Percentiles rank a stretch among this genome's conserved stretches.
Evolutionary conservation across 1,284 basidiomycete genomes (phyloP).

Genomic region (Leccinum griseonigrum): DNA sequence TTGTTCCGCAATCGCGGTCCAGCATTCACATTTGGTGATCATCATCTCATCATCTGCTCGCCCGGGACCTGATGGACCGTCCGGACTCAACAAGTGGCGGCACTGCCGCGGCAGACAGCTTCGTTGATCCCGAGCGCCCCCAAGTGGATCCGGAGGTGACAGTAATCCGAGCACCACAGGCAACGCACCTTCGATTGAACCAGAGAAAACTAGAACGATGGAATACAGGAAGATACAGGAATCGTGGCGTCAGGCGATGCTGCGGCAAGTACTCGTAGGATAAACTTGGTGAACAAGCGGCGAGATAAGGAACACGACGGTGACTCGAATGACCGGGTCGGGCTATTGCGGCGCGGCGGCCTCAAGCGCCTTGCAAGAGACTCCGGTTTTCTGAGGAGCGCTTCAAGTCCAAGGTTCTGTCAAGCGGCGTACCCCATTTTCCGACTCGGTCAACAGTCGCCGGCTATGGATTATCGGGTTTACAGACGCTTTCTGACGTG

Average conservation of each 20-base stretch:
- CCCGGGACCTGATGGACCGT: constrained; percentile 18
- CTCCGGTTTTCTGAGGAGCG: constrained; percentile 23
- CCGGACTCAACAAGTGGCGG: constrained; percentile 25
- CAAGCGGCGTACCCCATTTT: constrained; percentile 12
- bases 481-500: constrained; percentile 14
- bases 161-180: constrained; percentile 8
- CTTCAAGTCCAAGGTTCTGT: too few relatives aligned
- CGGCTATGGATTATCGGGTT: constrained; percentile 15
- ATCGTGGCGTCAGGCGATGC: constrained; percentile 27
- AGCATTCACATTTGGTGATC: constrained; percentile 20
- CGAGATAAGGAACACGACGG: constrained; percentile 19
- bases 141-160: neutral
- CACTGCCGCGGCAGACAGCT: neutral
- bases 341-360: neutral
- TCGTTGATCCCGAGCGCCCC: neutral
- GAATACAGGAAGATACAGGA: constrained; percentile 30
- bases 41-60: constrained; percentile 33
- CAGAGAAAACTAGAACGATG: too few relatives aligned
- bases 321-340: constrained; percentile 1
- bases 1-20: constrained; percentile 6
- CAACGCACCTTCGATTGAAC: too few relatives aligned
- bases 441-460: constrained; percentile 9
- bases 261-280: constrained; percentile 20
- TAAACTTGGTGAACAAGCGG: constrained; percentile 27
- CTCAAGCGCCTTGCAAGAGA: constrained; percentile 20